These are phyloP conservation scores for Patellifolia procumbens DNA, from an alignment of 179 eudicot species.

Conservation along the genomic window DNA sequence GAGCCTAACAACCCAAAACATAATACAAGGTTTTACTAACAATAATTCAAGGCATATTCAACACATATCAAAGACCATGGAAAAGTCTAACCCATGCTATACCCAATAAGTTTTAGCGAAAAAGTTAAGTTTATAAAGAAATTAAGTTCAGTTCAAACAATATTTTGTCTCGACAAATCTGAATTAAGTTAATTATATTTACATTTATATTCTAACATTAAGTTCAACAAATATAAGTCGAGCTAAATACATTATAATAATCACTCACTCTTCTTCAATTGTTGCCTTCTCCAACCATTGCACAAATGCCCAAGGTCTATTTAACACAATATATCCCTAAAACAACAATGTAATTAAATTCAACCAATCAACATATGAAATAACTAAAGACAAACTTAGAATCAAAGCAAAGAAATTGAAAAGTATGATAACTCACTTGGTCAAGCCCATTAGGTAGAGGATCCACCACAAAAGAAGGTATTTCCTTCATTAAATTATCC, in stretches of 20 bases:
- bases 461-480: conserved; percentile 66
- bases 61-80: no score
- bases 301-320: conserved; percentile 95
- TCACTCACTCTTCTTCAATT: conserved; percentile 82
- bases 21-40: no score
- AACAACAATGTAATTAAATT: neutral
- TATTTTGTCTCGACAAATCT: no score
- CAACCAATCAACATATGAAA: neutral
- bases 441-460: conserved; percentile 68
- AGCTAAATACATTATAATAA: neutral
- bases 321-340: conserved; percentile 82
- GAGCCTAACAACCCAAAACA: no score
- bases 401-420: neutral
- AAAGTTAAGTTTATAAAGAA: no score
- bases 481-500: conserved; percentile 63
- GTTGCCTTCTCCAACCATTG: conserved; percentile 79
- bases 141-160: no score
- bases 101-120: no score
- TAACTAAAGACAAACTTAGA: neutral
- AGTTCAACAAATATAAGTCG: no score
- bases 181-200: no score
- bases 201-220: no score
- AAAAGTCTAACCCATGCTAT: no score
- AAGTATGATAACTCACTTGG: conserved; percentile 36
- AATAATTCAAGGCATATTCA: no score